These are phyloP conservation scores for Leucaena leucocephala DNA, from an alignment of 306 rosid species.

Conservation along the genomic window DNA sequence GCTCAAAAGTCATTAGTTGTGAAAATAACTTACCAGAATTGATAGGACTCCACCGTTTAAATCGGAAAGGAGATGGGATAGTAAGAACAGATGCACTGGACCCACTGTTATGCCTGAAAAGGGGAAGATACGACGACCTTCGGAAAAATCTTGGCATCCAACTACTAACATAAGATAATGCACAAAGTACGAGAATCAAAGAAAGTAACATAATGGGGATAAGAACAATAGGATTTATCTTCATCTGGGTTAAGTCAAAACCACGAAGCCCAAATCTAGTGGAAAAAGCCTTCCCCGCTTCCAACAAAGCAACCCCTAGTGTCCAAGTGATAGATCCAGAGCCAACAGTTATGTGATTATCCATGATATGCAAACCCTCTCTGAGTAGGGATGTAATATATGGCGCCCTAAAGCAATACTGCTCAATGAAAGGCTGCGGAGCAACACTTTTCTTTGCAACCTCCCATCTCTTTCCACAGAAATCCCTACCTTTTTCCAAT, in stretches of 20 bases:
- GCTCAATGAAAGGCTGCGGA: conserved; percentile 96
- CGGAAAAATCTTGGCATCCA: conserved; percentile 74
- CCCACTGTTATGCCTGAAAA: conserved; percentile 66
- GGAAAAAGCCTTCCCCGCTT: conserved; percentile 78
- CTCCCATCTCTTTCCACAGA: conserved; percentile 85
- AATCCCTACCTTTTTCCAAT: conserved; percentile 71
- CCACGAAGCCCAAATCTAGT: conserved; percentile 56
- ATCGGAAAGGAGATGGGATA: conserved; percentile 75
- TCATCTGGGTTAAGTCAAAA: conserved; percentile 61
- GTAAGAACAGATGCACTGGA: conserved; percentile 73
- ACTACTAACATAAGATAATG: conserved; percentile 66
- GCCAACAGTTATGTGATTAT: conserved; percentile 73
- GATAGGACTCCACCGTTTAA: conserved; percentile 85
- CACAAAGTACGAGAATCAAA: conserved; percentile 66
- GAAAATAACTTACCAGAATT: conserved; percentile 66
- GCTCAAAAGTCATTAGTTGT: conserved; percentile 20
- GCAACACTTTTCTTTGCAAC: conserved; percentile 78
- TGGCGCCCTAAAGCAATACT: conserved; percentile 96
- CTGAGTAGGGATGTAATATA: conserved; percentile 78
- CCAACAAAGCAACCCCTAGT: conserved; percentile 91
- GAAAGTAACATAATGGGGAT: conserved; percentile 63
- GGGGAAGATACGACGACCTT: conserved; percentile 79
- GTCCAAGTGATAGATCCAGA: conserved; percentile 98
- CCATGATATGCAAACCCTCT: conserved; percentile 86
- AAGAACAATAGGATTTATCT: conserved; percentile 67